These are phyloP conservation scores for Apiospora malaysiana DNA, from an alignment of 2,329 filamentous ascomycete species.

Conservation along the genomic window DNA sequence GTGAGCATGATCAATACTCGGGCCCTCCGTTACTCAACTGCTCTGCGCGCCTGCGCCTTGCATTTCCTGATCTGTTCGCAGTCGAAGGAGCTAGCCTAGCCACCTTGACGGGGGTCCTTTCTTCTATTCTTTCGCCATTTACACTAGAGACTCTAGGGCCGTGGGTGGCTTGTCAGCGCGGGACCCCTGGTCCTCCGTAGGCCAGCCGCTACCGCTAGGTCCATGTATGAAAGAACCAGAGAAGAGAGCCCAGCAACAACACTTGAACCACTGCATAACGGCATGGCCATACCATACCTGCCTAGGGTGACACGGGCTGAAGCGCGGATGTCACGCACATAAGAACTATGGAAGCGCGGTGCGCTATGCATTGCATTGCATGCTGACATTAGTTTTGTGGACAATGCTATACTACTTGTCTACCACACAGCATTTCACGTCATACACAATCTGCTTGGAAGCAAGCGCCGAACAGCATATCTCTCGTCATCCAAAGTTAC, in stretches of 20 bases:
- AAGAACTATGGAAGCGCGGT: slow-evolving; percentile 3
- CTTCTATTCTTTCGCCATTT: not conserved
- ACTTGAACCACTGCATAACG: no score
- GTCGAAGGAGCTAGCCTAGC: not conserved
- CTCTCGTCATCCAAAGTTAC: not conserved
- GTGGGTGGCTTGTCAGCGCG: slow-evolving; percentile 4
- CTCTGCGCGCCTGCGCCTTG: not conserved
- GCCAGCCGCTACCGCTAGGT: not conserved
- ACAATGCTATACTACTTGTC: not conserved
- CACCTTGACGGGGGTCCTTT: not conserved
- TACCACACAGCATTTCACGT: not conserved
- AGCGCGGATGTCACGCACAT: slow-evolving; percentile 5
- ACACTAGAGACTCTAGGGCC: not conserved
- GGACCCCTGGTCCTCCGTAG: not conserved
- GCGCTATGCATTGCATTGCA: slow-evolving; percentile 9
- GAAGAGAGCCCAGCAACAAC: not conserved
- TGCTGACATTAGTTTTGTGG: not conserved
- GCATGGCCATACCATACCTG: no score
- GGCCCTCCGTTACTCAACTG: not conserved
- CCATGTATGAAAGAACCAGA: not conserved
- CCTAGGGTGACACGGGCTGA: not conserved
- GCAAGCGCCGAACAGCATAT: not conserved
- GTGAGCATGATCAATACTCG: not conserved
- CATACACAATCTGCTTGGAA: not conserved
- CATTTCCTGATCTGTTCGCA: not conserved